These are phyloP conservation scores for Coniferiporia weirii DNA, from an alignment of 1,284 basidiomycete species.

Conservation along the genomic window DNA sequence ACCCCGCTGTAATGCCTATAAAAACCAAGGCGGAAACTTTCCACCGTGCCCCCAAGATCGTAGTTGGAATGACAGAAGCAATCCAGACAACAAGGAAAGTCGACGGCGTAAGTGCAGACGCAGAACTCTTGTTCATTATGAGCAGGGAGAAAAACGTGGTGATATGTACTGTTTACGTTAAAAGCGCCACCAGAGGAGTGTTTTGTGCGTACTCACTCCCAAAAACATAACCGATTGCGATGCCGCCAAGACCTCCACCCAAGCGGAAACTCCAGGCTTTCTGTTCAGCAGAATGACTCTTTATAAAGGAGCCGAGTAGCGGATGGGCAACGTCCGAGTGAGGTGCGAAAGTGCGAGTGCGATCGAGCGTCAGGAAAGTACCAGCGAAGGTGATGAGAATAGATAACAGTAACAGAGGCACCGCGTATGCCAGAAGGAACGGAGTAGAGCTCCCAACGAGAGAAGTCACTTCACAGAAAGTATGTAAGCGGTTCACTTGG, in stretches of 20 bases:
- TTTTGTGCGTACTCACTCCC: slow-evolving; percentile 40
- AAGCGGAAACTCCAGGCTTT: slow-evolving; percentile 34
- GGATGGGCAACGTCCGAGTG: slow-evolving; percentile 33
- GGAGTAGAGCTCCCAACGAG: slow-evolving; percentile 27
- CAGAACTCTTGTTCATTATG: slow-evolving; percentile 46
- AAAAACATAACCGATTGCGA: slow-evolving; percentile 52
- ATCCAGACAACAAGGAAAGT: slow-evolving; percentile 59
- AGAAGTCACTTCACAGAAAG: slow-evolving; percentile 14
- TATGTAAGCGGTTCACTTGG: too few species aligned
- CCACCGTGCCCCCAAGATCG: slow-evolving; percentile 46
- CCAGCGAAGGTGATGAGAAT: slow-evolving; percentile 53
- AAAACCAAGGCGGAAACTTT: slow-evolving; percentile 40
- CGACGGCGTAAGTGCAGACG: slow-evolving; percentile 38
- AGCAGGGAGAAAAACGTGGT: slow-evolving; percentile 55
- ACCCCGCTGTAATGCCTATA: slow-evolving; percentile 50
- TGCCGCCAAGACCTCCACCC: slow-evolving; percentile 59
- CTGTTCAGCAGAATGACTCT: slow-evolving; percentile 27
- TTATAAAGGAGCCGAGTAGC: slow-evolving; percentile 33
- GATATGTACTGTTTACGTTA: slow-evolving; percentile 41
- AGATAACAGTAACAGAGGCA: slow-evolving; percentile 50
- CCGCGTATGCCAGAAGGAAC: slow-evolving; percentile 46
- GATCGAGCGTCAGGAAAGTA: slow-evolving; percentile 62
- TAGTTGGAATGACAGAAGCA: slow-evolving; percentile 41
- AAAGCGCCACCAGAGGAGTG: slow-evolving; percentile 3
- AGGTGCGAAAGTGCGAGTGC: slow-evolving; percentile 54